Base-by-base conservation (phyloP, 2,329 filamentous ascomycete genomes). In the Parastagonospora nodorum region DNA sequence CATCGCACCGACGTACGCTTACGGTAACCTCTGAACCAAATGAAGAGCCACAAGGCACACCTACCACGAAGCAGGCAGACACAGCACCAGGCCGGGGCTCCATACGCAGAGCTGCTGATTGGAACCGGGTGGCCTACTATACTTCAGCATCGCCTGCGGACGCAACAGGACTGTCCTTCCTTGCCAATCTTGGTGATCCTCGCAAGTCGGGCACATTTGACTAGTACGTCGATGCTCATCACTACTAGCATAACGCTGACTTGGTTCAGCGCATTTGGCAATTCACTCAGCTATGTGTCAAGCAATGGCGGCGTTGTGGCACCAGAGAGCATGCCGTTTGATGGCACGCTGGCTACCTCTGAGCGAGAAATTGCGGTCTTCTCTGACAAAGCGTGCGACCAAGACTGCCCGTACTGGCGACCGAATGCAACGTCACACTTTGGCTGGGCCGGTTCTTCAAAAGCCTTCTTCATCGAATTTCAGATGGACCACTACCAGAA, bases 381-480 rank as follows among this genome's bases (percentile, higher is more conserved):
- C 41, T 68, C 71, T 1, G 70, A 74, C 50, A 60, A 67, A 43
- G 41, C 55, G 28, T 87, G 85, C 67, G 65, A 73, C 14, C 68
- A 69, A 28, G 66, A 70, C 48, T 84, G 81, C 61, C 79, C 79
- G 6, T 80, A 75, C 62, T 71, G 72, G 55, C 75, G 81, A 35
- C 76, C 79, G 14, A 77, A 78, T 8, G 73, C 77, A 32, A 77
- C 80, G 33, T 78, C 81, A 31, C 77, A 83, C 61, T 79, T 78
- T 74, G 89, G 88, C 53, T 92, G 90, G 74, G 81, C 75, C 33
- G 88, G 88, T 42, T 78, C 81, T 28, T 82, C 85, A 63, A 91
- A 90, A 76, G 79, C 88, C 46, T 91, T 92, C 76, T 79, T 92
- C 56, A 81, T 89, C 61, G 82, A 90, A 62, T 89, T 92, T 72